Base-by-base conservation (phyloP, 2,329 filamentous ascomycete genomes). In the Samsoniella hepiali region DNA sequence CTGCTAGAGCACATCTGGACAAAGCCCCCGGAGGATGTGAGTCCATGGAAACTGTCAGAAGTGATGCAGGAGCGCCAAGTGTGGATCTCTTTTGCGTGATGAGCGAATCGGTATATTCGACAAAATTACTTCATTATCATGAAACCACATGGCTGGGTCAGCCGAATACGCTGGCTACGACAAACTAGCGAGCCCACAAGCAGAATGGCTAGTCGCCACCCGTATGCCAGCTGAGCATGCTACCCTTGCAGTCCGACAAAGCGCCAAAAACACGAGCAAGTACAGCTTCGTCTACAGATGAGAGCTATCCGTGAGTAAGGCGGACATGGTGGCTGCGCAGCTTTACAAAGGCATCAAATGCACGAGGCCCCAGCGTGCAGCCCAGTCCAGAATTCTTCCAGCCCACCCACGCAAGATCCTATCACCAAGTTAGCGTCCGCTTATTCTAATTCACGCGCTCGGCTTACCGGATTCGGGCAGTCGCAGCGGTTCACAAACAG, bases 341-440 rank as follows among this genome's bases (percentile, higher is more conserved):
- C 82, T 95, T 96, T 72, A 96, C 89, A 73, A 97, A 98, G 74
- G 96, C 91, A 70, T 97, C 94, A 73, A 96, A 98, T 11, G 93
- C 94, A 71, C 93, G 96, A 70, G 81, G 88, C 77, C 92, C 95
- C 71, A 98, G 79, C 9, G 93, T 97, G 69, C 93, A 89, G n/a
- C 94, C 94, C 76, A 91, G 93, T 67, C 94, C 94, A 65, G 93
- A 97, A 74, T 97, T 92, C 81, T 97, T 98, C 93, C 93, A 97
- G 11, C 94, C 94, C 3, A 93, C 95, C 92, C 92, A 96, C 22
- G 93, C 92, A 68, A 96, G 85, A 76, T 96, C 92, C 91, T 93
- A 49, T 66, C 27, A 51, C 10, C 38, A 50, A 27, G 54, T 65
- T 54, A 64, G 62, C 40, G 15, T 27, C 38, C 11, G 45, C 17